These are phyloP conservation scores for Fusarium sp. DNA, from an alignment of 2,329 filamentous ascomycete genomes.

Conservation along the genomic window DNA sequence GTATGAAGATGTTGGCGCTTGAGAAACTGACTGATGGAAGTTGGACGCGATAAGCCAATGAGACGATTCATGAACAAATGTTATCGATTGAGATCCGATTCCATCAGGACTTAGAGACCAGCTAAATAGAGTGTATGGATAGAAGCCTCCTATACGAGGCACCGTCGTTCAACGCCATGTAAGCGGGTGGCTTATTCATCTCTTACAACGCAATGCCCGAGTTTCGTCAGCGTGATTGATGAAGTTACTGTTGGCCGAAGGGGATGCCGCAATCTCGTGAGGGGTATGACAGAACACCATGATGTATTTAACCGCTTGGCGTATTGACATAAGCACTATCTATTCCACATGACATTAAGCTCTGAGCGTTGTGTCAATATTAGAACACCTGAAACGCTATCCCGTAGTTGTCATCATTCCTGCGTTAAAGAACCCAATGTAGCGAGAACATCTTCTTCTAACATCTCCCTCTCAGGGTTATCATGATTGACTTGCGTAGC, in stretches of 20 bases:
- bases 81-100: not conserved
- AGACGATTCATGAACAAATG: constrained; percentile 19
- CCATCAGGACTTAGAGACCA: not conserved
- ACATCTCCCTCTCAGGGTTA: constrained; percentile 49
- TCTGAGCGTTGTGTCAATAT: not conserved
- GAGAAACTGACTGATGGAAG: not conserved
- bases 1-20: not conserved
- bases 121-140: not conserved
- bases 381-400: not conserved
- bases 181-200: constrained; percentile 30
- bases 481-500: constrained; percentile 42
- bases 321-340: constrained; percentile 7
- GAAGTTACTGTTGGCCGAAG: not conserved
- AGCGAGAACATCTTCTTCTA: constrained; percentile 58
- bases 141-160: not conserved
- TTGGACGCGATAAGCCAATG: not conserved
- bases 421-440: constrained; percentile 41
- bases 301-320: constrained; percentile 7
- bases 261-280: constrained; percentile 24
- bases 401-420: not conserved
- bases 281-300: constrained; percentile 28
- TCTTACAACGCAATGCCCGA: constrained; percentile 5
- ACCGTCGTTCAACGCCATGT: not conserved
- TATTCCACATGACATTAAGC: not conserved
- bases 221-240: constrained; percentile 35